Conservation (phyloP, 441 rosid genomes). For the Codiaeum variegatum region DNA sequence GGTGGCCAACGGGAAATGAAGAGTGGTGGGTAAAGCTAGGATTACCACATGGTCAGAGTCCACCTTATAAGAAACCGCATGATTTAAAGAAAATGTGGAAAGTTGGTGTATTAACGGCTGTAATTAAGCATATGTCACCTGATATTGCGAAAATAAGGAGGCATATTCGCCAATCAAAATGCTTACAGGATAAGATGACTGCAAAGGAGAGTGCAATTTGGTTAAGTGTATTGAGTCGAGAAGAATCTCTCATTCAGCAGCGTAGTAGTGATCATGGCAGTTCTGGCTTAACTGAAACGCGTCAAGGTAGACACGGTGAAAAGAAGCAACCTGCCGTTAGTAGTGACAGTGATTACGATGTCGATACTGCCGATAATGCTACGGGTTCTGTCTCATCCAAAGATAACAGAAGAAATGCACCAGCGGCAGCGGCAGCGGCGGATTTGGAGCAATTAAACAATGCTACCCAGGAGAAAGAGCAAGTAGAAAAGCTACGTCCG, state of each 20-base stretch:
- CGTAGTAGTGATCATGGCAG: slow-evolving; percentile 85
- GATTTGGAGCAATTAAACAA: slow-evolving; percentile 32
- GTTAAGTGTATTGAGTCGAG: slow-evolving; percentile 84
- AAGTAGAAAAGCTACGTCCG: slow-evolving; percentile 37
- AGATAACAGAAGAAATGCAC: slow-evolving; percentile 47
- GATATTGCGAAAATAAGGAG: slow-evolving; percentile 89
- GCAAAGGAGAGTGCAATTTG: slow-evolving; percentile 99
- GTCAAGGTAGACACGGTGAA: slow-evolving; percentile 35
- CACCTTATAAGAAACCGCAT: slow-evolving; percentile 91
- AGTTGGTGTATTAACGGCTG: slow-evolving; percentile 94
- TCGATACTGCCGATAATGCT: slow-evolving; percentile 63
- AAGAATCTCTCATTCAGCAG: slow-evolving; percentile 68
- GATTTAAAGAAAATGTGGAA: slow-evolving; percentile 99
- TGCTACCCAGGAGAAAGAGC: slow-evolving; percentile 31
- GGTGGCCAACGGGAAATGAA: slow-evolving; percentile 97
- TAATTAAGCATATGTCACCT: slow-evolving; percentile 96
- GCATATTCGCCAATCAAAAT: slow-evolving; percentile 92
- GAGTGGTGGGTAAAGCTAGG: slow-evolving; percentile 91
- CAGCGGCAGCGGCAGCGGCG: slow-evolving; percentile 22
- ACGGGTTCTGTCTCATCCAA: slow-evolving; percentile 75
- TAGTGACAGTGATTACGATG: slow-evolving; percentile 83
- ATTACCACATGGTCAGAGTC: slow-evolving; percentile 53
- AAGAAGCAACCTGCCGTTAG: slow-evolving; percentile 49
- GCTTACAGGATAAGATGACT: slow-evolving; percentile 98
- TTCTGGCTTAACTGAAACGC: slow-evolving; percentile 72